Base-by-base conservation (phyloP, 2,329 filamentous ascomycete genomes). In the Fusarium chlamydosporum region DNA sequence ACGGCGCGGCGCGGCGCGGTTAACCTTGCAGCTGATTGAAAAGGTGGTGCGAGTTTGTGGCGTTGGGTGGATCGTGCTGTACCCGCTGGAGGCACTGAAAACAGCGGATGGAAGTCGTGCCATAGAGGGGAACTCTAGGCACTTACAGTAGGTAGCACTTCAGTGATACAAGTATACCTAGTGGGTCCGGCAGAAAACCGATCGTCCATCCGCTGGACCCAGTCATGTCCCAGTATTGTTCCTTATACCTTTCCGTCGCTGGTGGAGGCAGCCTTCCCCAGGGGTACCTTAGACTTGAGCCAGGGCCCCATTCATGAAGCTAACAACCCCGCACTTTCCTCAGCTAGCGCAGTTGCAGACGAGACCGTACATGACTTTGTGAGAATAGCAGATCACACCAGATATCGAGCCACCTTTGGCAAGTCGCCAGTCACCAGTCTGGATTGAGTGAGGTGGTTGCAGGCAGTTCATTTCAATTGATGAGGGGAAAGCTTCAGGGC, bases 281-380 rank as follows among this genome's bases (percentile, higher is more conserved):
- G 57, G 40, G 57, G 61, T 61, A 55, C 43, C 55, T 37, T 61
- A 38, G 42, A 59, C 64, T 56, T 68, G 6, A 64, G 34, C 29
- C 15, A 42, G 38, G 64, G 47, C 23, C 51, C 64, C 64, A 65
- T 43, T 38, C 52, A 54, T 55, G 16, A 16, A 50, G 48, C 65
- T 67, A 67, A 33, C 26, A 67, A 67, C 65, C 65, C 65, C 65
- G 65, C 65, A 67, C 61, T 65, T 65, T 65, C 53, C 60, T 65
- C 40, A 59, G 26, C 61, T 65, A 65, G 61, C 60, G 41, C 51
- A 47, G 35, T 38, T 51, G 47, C 47, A 51, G 55, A 61, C 47
- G 33, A 56, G 55, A 66, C 60, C 48, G 55, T 56, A 56, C 63
- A 61, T 61, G 37, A 65, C 61, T 65, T 51, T 64, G 54, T 65